Evolutionary conservation across 805 yeast genomes (phyloP).

Genomic region (Schwanniomyces polymorphus): DNA sequence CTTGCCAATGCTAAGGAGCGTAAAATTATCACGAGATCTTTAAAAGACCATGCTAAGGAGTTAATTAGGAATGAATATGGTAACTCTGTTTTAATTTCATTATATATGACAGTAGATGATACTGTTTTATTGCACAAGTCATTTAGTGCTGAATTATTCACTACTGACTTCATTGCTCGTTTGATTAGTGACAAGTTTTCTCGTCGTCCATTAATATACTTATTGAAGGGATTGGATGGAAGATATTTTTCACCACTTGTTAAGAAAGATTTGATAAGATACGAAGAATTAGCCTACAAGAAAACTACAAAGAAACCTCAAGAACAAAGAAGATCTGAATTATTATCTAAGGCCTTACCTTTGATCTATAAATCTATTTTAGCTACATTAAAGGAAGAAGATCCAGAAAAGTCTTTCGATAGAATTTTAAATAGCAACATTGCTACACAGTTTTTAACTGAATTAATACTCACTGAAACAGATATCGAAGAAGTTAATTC

Average conservation of each 20-base stretch:
- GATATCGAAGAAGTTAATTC: constrained; percentile 39
- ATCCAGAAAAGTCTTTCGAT: constrained; percentile 44
- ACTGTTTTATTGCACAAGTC: constrained; percentile 80
- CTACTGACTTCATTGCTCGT: constrained; percentile 50
- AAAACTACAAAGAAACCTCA: constrained; percentile 85
- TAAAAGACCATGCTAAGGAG: constrained; percentile 74
- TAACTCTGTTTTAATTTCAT: constrained; percentile 71
- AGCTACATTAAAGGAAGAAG: constrained; percentile 18
- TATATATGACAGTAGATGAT: constrained; percentile 89
- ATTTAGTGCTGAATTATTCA: constrained; percentile 56
- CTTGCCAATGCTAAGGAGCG: constrained; percentile 90
- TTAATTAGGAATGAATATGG: constrained; percentile 86
- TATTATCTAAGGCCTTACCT: constrained; percentile 65
- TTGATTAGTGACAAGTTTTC: constrained; percentile 72
- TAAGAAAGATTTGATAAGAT: constrained; percentile 57
- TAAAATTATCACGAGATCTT: constrained; percentile 67
- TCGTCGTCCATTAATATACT: constrained; percentile 84
- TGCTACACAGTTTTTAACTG: constrained; percentile 82
- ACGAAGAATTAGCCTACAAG: constrained; percentile 54
- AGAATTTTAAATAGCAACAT: constrained; percentile 62
- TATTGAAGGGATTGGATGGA: constrained; percentile 75
- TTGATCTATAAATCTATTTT: constrained; percentile 56
- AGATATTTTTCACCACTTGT: constrained; percentile 75
- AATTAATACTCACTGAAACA: constrained; percentile 52
- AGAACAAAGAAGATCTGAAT: constrained; percentile 70